Evolutionary conservation across 768 basidiomycete genomes (phyloP), one percentile per base, ranked within the genome.

Genomic region (Tylopilus plumbeoviolaceoides): DNA sequence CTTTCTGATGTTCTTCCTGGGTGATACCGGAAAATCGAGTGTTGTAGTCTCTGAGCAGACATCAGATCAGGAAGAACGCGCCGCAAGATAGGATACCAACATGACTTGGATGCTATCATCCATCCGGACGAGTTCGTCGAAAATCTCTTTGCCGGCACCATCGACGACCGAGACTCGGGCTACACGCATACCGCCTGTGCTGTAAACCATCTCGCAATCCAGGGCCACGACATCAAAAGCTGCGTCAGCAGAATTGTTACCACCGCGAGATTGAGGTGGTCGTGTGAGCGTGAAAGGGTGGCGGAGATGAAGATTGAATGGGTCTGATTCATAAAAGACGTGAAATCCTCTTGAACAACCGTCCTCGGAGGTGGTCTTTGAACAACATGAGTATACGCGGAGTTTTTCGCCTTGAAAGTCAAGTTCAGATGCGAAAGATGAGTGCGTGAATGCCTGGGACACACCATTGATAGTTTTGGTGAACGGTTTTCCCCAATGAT

Each of bases 171-270:
- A 97, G 2, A 97, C 84, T 4, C 97, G 81, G 3, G 93, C 95
- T 4, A 97, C 83, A 20, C 87, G 84, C 79, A 92, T 83, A 0
- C 97, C 97, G 5, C 89, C 90, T 0, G 95, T 98, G 0, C 92
- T 89, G 72, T 95, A 93, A 9, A 98, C 78, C 90, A 98, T 93
- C 70, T 99, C 97, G 64, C 97, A 98, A 67, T 99, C 97, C 46
- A 98, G 74, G 0, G 91, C 91, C 6, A 85, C 89, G 5, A 98
- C 80, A 51, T 94, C 89, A 42, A 91, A 71, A 1, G 79, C 73
- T 2, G 72, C 67, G 47, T 73, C 72, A 1, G 62, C 42, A 48
- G 48, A 9, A 15, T 31, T 21, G 20, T 51, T 41, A 9, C n/a
- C 50, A 27, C 50, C 47, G 44, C 25, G 4, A 25, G 50, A 38